These are phyloP conservation scores for Eleusine coracana DNA, from an alignment of 176 grass and related monocot genomes.

Conservation along the genomic window DNA sequence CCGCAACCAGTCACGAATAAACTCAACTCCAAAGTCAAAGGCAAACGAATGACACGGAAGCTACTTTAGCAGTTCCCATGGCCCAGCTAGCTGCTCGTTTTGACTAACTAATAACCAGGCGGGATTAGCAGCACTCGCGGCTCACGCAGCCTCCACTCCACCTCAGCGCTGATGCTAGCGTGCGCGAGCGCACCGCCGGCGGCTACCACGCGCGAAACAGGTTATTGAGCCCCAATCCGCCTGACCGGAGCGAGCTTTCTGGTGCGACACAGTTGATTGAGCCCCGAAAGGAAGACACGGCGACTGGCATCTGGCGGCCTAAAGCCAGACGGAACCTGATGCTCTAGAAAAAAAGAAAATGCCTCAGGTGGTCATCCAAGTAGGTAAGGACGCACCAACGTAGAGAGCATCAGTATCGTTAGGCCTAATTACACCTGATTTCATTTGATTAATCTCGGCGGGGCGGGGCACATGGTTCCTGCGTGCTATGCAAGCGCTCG, in stretches of 20 bases:
- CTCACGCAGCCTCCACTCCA: conserved; percentile 15
- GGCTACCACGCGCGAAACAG: neutral
- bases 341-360: neutral
- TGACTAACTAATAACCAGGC: neutral
- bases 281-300: neutral
- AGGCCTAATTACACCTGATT: neutral
- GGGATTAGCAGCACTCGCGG: neutral
- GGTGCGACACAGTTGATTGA: neutral
- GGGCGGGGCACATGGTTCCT: neutral
- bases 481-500: neutral
- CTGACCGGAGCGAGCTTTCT: neutral
- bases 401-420: neutral
- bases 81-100: neutral
- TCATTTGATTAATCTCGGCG: neutral
- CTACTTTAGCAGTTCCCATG: neutral
- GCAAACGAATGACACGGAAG: neutral
- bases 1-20: neutral
- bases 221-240: neutral
- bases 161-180: conserved; percentile 33
- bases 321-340: neutral
- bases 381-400: neutral
- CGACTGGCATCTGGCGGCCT: neutral
- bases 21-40: neutral
- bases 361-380: neutral
- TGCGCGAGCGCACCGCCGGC: no score